Base-by-base conservation (phyloP, 106 monocot species). In the Acorus calamus region DNA sequence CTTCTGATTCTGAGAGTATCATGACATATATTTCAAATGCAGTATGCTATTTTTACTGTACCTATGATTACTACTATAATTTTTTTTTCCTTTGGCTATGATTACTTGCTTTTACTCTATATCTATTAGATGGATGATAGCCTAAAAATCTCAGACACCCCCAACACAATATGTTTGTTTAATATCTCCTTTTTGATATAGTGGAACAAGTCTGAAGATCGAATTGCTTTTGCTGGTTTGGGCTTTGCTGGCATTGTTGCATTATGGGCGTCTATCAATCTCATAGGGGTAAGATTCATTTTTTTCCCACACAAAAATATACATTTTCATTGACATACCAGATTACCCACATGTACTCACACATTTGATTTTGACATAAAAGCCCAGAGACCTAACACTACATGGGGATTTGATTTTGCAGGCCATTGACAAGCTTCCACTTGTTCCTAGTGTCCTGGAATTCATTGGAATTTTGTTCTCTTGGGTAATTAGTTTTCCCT, bases 401-500 rank as follows among this genome's bases (percentile, higher is more conserved):
- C 1, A 28, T 28, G 28, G 28, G 28, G 28, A 28, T 58, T 68
- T 8, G 43, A 11, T 42, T 47, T 76, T 77, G n/a, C 76, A 93
- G 93, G 81, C 77, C 50, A 75, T 93, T 61, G 93, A 93, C 68
- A 86, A 75, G 62, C 78, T 93, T 69, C 93, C 93, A 56, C 10
- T 93, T 50, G 42, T 86, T 48, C 89, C 93, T 50, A 52, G 66
- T 65, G 50, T 63, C 43, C 49, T 89, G 4, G 86, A 93, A 65
- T 78, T 86, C 68, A 81, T 93, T 58, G 93, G 93, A 44, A 83
- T 93, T 65, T 69, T 88, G 53, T 80, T 83, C 69, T 88, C 93
- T 8, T 93, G 76, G 78, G 93, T 89, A 62, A 78, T 70, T 62
- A 28, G 28, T 28, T 28, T 28, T 28, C 28, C 28, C 28, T 28